Base-by-base conservation (phyloP, 1,139 yeast genomes). In the Pichia sp. region DNA sequence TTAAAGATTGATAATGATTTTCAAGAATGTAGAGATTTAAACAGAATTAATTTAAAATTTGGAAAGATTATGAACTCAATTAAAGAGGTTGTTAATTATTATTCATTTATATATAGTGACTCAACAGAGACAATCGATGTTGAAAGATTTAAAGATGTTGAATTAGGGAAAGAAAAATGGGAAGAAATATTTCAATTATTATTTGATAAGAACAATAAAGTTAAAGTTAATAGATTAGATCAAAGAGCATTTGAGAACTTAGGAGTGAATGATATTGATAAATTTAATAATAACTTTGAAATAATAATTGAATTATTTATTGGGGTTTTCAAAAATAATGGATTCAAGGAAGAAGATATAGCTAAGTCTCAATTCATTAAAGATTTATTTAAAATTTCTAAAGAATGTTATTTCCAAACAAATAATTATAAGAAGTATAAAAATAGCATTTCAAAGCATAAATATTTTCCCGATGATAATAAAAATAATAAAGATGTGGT, bases 1-100 rank as follows among this genome's bases (percentile, higher is more conserved):
- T 66, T 86, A 43, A 76, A 82, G 52, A 74, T 74, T 40, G 86
- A 87, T 60, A 83, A 85, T 55, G 95, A 84, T 46, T 72, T 69
- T 52, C 66, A 67, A 37, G 60, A 58, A 5, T 84, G 94, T 61
- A 77, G 79, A 29, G 62, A 58, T 26, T 56, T 68, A 30, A 71
- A 83, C 7, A 76, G 78, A 53, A 65, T 73, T 8, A 47, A 48
- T 16, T 46, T 55, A 7, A 61, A 60, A 34, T 37, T 61, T n/a
- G 43, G 39, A 23, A 52, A 48, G 11, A 37, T 59, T 22, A 42
- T 58, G 41, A 50, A 51, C 6, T 22, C 52, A 6, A 46, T 57
- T 26, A 54, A 55, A 12, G 52, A 57, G 16, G 44, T 60, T 4
- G 55, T 60, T 4, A 45, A 55, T 9, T 61, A 59, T 41, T 59